Percentiles rank a stretch among this genome's conserved stretches.
Evolutionary conservation across 2,329 filamentous ascomycete species (phyloP).

Genomic region (Pseudohalonectria lignicola): DNA sequence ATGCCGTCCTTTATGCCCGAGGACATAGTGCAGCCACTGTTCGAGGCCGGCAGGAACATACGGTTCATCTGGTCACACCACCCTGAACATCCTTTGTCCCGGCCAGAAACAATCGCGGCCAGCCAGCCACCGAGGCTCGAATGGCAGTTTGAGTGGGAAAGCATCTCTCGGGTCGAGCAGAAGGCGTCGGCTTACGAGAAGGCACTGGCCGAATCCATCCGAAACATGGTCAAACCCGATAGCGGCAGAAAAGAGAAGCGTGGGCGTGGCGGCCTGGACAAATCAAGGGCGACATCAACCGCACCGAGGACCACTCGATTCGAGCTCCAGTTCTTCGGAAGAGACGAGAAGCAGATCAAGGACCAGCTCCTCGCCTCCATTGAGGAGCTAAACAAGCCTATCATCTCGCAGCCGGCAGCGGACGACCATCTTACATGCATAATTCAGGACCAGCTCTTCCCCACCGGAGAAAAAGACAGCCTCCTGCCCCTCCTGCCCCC

Average conservation of each 20-base stretch:
- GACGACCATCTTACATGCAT: conserved; percentile 27
- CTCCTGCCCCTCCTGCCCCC: too few species aligned
- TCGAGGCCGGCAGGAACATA: conserved; percentile 69
- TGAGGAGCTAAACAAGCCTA: conserved; percentile 26
- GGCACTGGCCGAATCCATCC: conserved; percentile 22
- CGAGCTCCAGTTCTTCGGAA: conserved; percentile 32
- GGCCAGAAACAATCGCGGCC: conserved; percentile 30
- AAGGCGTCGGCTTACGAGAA: conserved; percentile 44
- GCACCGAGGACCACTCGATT: too few species aligned
- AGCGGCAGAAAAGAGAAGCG: too few species aligned
- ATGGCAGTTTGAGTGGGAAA: conserved; percentile 64
- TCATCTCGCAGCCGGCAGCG: conserved; percentile 11
- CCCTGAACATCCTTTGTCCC: conserved; percentile 57
- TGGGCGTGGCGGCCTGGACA: too few species aligned
- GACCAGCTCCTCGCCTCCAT: conserved; percentile 29
- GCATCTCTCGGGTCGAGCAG: conserved; percentile 52
- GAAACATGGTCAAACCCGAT: conserved; percentile 1
- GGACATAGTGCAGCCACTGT: conserved; percentile 62
- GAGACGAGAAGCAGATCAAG: conserved; percentile 29
- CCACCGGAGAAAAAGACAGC: too few species aligned
- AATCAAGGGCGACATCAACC: too few species aligned
- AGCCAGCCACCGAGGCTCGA: conserved; percentile 44
- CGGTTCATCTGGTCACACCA: conserved; percentile 62
- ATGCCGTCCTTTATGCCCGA: conserved; percentile 62
- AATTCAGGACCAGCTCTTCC: conserved; percentile 26